Conservation (phyloP, 176 grass and related monocot genomes). For the Oryza glumipatula region DNA sequence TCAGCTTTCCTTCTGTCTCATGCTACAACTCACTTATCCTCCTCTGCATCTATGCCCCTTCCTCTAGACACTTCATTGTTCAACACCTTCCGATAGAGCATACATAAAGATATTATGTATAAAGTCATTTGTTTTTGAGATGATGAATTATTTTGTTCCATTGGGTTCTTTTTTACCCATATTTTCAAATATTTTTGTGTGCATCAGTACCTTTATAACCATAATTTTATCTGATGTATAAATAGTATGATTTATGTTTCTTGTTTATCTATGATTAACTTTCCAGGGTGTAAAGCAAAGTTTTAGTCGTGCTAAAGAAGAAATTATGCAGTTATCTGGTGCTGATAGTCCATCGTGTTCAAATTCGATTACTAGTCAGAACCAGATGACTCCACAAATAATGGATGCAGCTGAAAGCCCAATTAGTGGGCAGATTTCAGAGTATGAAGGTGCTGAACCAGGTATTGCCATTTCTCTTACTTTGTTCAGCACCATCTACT, state of each 20-base stretch:
- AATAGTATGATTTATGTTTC: constrained; percentile 7
- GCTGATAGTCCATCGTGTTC: constrained; percentile 68
- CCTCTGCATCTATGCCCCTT: background rate
- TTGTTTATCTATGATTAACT: constrained; percentile 16
- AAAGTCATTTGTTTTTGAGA: background rate
- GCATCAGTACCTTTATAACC: background rate
- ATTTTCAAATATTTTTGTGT: constrained; percentile 4
- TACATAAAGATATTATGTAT: background rate
- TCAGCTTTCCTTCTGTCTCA: constrained; percentile 5
- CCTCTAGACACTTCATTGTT: background rate
- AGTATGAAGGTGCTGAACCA: constrained; percentile 80
- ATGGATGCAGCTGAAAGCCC: constrained; percentile 67
- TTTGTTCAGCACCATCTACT: constrained; percentile 58
- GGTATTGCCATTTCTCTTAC: constrained; percentile 51
- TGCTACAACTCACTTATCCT: background rate
- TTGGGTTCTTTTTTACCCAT: background rate
- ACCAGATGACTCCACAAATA: constrained; percentile 55
- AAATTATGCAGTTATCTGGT: constrained; percentile 41
- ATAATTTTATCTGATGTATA: constrained; percentile 1
- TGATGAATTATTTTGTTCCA: background rate
- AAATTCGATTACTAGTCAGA: constrained; percentile 76
- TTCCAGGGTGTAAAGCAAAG: constrained; percentile 72
- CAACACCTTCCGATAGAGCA: background rate
- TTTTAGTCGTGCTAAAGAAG: constrained; percentile 61
- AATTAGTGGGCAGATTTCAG: constrained; percentile 64